These are phyloP conservation scores for Gremmenia infestans DNA, from an alignment of 2,329 filamentous ascomycete species.

Conservation along the genomic window DNA sequence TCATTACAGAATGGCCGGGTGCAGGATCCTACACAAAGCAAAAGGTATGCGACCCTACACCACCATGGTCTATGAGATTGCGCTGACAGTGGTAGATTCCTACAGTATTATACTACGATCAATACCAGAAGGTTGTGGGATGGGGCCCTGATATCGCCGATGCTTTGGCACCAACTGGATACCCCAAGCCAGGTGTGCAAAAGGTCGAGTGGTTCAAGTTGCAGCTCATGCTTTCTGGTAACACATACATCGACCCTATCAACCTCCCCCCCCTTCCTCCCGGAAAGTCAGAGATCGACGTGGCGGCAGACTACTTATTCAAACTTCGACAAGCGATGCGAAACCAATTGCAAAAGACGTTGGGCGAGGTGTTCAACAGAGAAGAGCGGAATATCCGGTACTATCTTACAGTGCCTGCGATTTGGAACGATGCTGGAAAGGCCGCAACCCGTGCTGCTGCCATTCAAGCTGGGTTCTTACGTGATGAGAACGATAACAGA, in stretches of 20 bases:
- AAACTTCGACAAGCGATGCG: constrained; percentile 97
- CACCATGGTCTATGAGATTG: background rate
- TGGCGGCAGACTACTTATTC: constrained; percentile 98
- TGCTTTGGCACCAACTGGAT: constrained; percentile 91
- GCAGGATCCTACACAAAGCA: constrained; percentile 97
- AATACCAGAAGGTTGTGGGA: constrained; percentile 99
- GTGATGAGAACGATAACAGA: constrained; percentile 96
- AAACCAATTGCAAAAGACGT: constrained; percentile 88
- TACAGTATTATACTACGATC: constrained; percentile 98
- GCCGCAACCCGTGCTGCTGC: constrained; percentile 92
- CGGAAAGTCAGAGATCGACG: constrained; percentile 97
- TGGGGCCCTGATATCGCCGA: constrained; percentile 99
- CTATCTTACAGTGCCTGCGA: constrained; percentile 96
- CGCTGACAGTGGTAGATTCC: constrained; percentile 63
- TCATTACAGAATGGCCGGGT: constrained; percentile 98
- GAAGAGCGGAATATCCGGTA: constrained; percentile 98
- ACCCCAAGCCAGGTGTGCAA: constrained; percentile 95
- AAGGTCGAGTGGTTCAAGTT: constrained; percentile 99
- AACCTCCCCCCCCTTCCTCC: constrained; percentile 95
- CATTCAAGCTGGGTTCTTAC: constrained; percentile 93
- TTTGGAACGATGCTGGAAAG: constrained; percentile 99
- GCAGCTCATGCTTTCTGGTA: constrained; percentile 96
- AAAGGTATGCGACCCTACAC: constrained; percentile 58
- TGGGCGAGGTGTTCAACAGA: constrained; percentile 95
- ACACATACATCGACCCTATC: constrained; percentile 98